Base-by-base conservation (phyloP, 2,329 filamentous ascomycete genomes). In the Drechslerella coelobrocha region DNA sequence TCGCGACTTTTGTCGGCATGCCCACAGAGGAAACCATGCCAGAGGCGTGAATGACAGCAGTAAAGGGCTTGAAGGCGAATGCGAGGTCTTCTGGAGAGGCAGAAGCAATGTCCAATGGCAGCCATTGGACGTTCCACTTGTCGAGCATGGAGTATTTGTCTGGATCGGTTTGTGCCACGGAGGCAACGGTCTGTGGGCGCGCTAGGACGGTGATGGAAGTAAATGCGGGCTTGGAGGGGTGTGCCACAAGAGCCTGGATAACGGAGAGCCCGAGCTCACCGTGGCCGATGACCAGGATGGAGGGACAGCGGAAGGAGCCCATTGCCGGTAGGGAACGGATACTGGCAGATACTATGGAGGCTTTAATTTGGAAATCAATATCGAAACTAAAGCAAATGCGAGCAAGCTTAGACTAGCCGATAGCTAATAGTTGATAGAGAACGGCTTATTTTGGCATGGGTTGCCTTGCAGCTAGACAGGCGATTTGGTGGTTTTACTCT, bases 1-100 rank as follows among this genome's bases (percentile, higher is more conserved):
- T 75, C 0, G 84, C 78, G 17, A 90, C 78, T 74, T 88, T 88
- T 14, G 57, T 62, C 8, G 57, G 53, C 1, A 53, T 55, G 1
- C 65, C 65, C 1, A 23, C 23, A 1, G 51, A 19, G 12, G 65
- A 14, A 54, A 62, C 62, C 65, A 69, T 69, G 8, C 65, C 65
- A 0, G 57, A 55, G 1, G 65, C 65, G 39, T 69, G 54, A 5
- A 69, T 37, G 9, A 69, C 53, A 0, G 65, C 65, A 5, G 51
- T 57, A 29, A 69, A 69, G 14, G 43, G 57, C 23, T 61, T 69
- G 29, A 69, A 69, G 4, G 57, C 57, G 1, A n/a, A 9, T 7
- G 27, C 61, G 21, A 69, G 65, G 2, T 51, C 45, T 4, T 62
- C 65, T 9, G 26, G 34, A 14, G 52, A 23, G 5, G 57, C 57